These are phyloP conservation scores for Epichloe amarillans DNA, from an alignment of 2,329 filamentous ascomycete genomes.

Conservation along the genomic window DNA sequence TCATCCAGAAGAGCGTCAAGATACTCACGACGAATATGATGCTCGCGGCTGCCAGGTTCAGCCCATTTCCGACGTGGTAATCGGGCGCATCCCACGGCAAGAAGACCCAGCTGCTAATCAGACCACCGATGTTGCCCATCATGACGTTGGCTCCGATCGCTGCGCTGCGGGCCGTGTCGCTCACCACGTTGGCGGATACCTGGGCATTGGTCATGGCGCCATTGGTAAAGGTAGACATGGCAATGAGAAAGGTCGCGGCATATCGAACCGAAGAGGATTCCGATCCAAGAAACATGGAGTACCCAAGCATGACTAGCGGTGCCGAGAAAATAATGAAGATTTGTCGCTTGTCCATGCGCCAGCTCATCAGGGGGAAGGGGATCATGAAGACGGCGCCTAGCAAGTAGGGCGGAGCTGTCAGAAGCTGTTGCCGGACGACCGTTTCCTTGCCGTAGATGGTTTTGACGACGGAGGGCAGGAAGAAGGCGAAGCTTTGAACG, in stretches of 20 bases:
- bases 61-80: conserved; percentile 57
- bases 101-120: conserved; percentile 54
- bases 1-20: conserved; percentile 45
- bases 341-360: conserved; percentile 44
- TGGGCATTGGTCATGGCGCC: conserved; percentile 55
- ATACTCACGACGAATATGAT: conserved; percentile 37
- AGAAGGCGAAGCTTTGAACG: conserved; percentile 58
- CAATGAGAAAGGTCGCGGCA: conserved; percentile 57
- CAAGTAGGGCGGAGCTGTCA: conserved; percentile 57
- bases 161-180: conserved; percentile 53
- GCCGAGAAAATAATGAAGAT: conserved; percentile 47
- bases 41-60: conserved; percentile 48
- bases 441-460: conserved; percentile 48
- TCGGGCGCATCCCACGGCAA: conserved; percentile 49
- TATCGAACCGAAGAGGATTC: conserved; percentile 42
- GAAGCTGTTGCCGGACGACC: conserved; percentile 52
- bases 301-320: conserved; percentile 54
- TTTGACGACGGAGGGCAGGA: conserved; percentile 53
- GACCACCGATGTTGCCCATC: conserved; percentile 59
- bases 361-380: conserved; percentile 46
- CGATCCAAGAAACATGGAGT: conserved; percentile 55
- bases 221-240: conserved; percentile 47
- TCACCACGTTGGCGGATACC: conserved; percentile 56
- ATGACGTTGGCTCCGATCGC: conserved; percentile 56
- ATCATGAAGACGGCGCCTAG: conserved; percentile 56